Percentiles rank a stretch among this genome's conserved stretches.
phyloP scores from a whole-genome alignment of 768 basidiomycete species.

The Astraeus odoratus region DNA sequence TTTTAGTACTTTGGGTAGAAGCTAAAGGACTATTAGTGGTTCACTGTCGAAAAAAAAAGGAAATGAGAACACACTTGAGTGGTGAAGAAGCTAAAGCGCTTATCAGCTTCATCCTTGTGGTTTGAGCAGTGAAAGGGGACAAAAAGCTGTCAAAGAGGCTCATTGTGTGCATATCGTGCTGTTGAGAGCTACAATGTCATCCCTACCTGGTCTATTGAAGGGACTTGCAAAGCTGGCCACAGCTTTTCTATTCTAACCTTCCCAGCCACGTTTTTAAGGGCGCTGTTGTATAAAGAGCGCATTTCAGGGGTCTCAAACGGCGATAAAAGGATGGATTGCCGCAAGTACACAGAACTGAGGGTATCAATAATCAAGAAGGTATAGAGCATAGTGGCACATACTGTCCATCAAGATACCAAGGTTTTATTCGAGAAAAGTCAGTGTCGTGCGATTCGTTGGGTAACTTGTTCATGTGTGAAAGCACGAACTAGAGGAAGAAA shows the following conservation, averaged over 20 bases:
- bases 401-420: constrained; percentile 96
- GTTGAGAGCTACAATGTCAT: background rate
- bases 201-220: constrained; percentile 76
- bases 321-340: constrained; percentile 85
- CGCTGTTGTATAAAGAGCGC: constrained; percentile 68
- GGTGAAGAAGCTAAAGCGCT: constrained; percentile 82
- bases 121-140: constrained; percentile 64
- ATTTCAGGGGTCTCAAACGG: constrained; percentile 88
- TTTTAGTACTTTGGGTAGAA: constrained; percentile 76
- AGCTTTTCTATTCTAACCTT: constrained; percentile 63
- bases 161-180: background rate
- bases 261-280: constrained; percentile 78
- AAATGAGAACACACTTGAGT: constrained; percentile 52
- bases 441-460: constrained; percentile 91
- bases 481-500: constrained; percentile 54
- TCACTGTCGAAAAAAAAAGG: background rate
- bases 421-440: constrained; percentile 95
- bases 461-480: constrained; percentile 78
- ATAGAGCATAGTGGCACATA: constrained; percentile 33
- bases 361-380: background rate
- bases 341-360: constrained; percentile 70
- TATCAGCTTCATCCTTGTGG: constrained; percentile 76
- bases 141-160: constrained; percentile 46
- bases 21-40: constrained; percentile 32
- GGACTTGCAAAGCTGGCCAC: constrained; percentile 73